Evolutionary conservation across 179 eudicot species (phyloP), one percentile per base, ranked within the genome.

Genomic region (Silene coronaria): DNA sequence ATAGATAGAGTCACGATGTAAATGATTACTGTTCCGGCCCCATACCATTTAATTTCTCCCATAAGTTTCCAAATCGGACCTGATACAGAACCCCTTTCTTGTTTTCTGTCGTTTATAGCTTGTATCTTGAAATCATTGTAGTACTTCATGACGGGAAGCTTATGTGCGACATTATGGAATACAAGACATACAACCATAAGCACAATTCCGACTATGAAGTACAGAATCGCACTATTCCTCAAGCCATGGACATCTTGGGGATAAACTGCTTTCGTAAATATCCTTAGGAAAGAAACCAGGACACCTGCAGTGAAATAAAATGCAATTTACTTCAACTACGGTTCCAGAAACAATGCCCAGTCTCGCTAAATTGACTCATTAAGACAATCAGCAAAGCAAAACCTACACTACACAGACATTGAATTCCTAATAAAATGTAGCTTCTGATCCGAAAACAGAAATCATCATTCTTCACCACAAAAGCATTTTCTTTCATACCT

Each of bases 191-290:
- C 38, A n/a, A 89, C 14, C 93, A 92, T 88, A 27, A 87, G 79
- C 11, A 77, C 81, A 24, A 92, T 88, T 70, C 92, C 93, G 59
- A 91, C 89, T 17, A 76, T 45, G 74, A 91, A 91, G 80, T 92
- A 92, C 38, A 92, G 88, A 78, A 86, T 87, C 21, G 94, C 96
- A 65, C 97, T 91, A 72, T 82, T 80, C 77, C 97, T 85, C 27
- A 91, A 82, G 21, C 97, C 97, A 42, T 78, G 58, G 61, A 74
- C 60, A 55, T 88, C 87, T 86, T 91, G 96, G 7, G 92, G 82
- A 77, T 86, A 92, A 27, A 88, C 86, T 6, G 94, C 87, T 82
- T 92, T 92, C 63, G 94, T 87, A 16, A 92, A 80, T 53, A 92
- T 84, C 70, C 97, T 80, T 62, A 91, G 74, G 16, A 87, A 73